These are phyloP conservation scores for Selaginella tamariscina DNA, from an alignment of 75 land plant genomes.

Conservation along the genomic window DNA sequence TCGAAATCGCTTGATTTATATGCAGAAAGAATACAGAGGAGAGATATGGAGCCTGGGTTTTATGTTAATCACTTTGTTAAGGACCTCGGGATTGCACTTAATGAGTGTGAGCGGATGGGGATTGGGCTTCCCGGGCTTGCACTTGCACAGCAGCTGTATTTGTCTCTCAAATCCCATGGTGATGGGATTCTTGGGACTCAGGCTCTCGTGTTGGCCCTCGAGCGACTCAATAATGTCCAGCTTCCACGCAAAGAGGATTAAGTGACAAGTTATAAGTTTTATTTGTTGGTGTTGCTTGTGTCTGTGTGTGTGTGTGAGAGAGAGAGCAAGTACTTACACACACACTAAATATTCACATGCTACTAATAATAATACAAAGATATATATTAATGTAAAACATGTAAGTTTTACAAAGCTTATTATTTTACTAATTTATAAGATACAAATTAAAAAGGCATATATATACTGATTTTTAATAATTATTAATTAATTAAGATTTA, in stretches of 20 bases:
- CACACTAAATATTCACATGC: no score
- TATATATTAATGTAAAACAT: no score
- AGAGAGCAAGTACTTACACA: no score
- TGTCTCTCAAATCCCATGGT: constrained; percentile 75
- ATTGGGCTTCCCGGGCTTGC: constrained; percentile 81
- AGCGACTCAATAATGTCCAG: constrained; percentile 60
- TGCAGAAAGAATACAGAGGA: constrained; percentile 45
- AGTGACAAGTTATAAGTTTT: no score
- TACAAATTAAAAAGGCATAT: no score
- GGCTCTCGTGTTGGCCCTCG: constrained; percentile 64
- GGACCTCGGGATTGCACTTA: constrained; percentile 74
- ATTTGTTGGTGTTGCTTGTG: no score
- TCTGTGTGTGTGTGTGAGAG: no score
- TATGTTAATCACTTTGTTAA: constrained; percentile 77
- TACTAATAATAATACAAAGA: no score
- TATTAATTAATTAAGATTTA: no score
- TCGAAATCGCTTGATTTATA: constrained; percentile 54
- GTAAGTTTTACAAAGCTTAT: no score
- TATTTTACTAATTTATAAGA: no score
- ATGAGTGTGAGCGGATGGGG: constrained; percentile 74
- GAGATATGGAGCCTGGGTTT: constrained; percentile 63
- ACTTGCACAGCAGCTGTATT: constrained; percentile 84
- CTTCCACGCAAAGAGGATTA: background rate
- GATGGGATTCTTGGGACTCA: constrained; percentile 86
- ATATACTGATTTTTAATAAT: no score